Evolutionary conservation across 176 grass and related monocot species (phyloP), one percentile per base, ranked within the genome.

Genomic region (Rhynchospora breviuscula): DNA sequence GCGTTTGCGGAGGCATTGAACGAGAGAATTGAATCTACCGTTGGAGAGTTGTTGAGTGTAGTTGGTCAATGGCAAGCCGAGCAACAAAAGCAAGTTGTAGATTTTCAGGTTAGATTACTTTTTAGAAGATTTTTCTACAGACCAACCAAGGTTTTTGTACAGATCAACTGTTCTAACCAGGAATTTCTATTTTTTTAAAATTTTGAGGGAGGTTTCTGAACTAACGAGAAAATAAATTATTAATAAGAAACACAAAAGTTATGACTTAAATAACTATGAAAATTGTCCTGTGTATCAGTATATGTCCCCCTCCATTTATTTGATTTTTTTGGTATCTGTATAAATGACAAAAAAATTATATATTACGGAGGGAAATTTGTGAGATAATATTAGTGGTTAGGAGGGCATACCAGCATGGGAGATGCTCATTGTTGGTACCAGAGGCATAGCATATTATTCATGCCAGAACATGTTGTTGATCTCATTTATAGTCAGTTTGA

Each of bases 11-110:
- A 95, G 84, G 91, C 96, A 66, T 81, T 98, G 18, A 95, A 92
- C 1, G 93, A 93, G 88, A 81, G 88, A 77, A 88, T 93, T 60
- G 96, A 90, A 84, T 95, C 89, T 77, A 87, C 89, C 21, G 86
- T 95, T 17, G 96, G 93, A 57, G 96, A 98, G 84, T 67, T 89
- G 64, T 91, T 98, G 67, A 93, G 96, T 79, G 86, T 98, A 64
- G 79, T 98, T 22, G 96, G 93, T 66, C 91, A 88, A 84, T 99
- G 93, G 93, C 93, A 99, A 87, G 86, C 96, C 76, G 91, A 95
- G 82, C 96, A 95, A 66, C 91, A 99, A 92, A 99, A 95, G 83
- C 89, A 93, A 83, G 88, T 90, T 59, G 86, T 89, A 69, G 93
- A 93, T 33, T 98, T 98, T 83, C 88, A 95, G 96, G 93, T 95